Percentiles rank a stretch among this genome's conserved stretches.
These are phyloP conservation scores for Exophiala sideris DNA, from an alignment of 2,329 filamentous ascomycete genomes.

Conservation along the genomic window DNA sequence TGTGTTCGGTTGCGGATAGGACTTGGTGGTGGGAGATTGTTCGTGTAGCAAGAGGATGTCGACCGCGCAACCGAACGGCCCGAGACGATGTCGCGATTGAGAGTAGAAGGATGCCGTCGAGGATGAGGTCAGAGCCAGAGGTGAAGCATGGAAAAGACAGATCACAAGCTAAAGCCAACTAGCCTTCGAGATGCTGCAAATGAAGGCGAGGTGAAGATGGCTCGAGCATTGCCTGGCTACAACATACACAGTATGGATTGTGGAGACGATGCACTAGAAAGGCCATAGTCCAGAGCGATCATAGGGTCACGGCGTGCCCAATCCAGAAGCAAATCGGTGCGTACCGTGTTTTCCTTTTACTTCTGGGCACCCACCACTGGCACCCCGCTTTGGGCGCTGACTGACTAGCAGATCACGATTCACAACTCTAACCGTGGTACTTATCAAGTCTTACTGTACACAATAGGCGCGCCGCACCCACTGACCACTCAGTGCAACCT, in stretches of 20 bases:
- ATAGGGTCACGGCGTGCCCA: background rate
- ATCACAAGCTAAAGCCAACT: background rate
- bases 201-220: slow-evolving; percentile 1
- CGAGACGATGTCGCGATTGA: too few species aligned
- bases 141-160: too few species aligned
- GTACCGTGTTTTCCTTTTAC: too few species aligned
- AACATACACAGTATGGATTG: background rate
- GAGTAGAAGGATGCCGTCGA: background rate
- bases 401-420: too few species aligned
- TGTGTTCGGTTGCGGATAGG: too few species aligned
- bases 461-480: background rate
- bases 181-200: background rate
- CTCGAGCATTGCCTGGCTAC: slow-evolving; percentile 1
- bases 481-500: slow-evolving; percentile 1
- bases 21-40: too few species aligned
- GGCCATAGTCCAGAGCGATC: background rate
- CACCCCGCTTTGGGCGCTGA: too few species aligned
- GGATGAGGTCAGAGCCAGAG: background rate
- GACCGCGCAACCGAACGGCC: too few species aligned
- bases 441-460: too few species aligned
- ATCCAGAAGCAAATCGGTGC: background rate
- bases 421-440: too few species aligned
- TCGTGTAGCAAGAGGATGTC: too few species aligned
- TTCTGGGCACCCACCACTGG: too few species aligned
- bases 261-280: slow-evolving; percentile 4